Base-by-base conservation (phyloP, 2,329 filamentous ascomycete species). In the Calonectria multiphialidica region DNA sequence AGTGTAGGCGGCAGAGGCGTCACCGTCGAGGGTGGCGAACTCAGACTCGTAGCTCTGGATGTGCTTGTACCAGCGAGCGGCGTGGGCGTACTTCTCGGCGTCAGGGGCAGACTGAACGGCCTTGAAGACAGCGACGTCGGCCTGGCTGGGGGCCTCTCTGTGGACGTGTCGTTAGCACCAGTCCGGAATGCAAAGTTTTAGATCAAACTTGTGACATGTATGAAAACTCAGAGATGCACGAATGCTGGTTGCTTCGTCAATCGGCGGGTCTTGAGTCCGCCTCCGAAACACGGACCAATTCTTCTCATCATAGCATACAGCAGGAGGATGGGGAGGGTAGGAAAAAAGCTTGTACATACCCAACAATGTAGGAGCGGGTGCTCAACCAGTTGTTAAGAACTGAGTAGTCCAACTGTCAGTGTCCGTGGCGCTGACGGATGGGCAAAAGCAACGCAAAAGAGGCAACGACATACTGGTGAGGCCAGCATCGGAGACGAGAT, bases 11-110 rank as follows among this genome's bases (percentile, higher is more conserved):
- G 97, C 95, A 86, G 94, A 93, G 80, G 96, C 91, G 88, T 98
- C 96, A 86, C 97, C 97, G 72, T 95, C 91, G 65, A 99, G 94
- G 77, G 92, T 94, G 82, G 93, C 90, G 89, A 98, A 98, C 87
- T 98, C 96, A 79, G 93, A 90, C 90, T 97, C 93, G 89, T 94
- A 98, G 81, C 94, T 94, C 85, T 94, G 92, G 84, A 98, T 95
- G 92, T 99, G 96, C 92, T 97, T 98, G 93, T 98, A 98, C 97
- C 97, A 99, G 87, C 97, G 94, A 84, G 95, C 95, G 83, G 94
- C 95, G 89, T 98, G 90, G 82, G 96, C 95, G 92, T 94, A 98
- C 90, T 98, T 98, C 86, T 90, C 89, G 82, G 93, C 91, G 79
- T 93, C 92, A 81, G 97, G 97, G 73, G 91, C 87, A 80, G 89